Conservation (phyloP, 2,329 filamentous ascomycete genomes). For the Cordyceps javanica region DNA sequence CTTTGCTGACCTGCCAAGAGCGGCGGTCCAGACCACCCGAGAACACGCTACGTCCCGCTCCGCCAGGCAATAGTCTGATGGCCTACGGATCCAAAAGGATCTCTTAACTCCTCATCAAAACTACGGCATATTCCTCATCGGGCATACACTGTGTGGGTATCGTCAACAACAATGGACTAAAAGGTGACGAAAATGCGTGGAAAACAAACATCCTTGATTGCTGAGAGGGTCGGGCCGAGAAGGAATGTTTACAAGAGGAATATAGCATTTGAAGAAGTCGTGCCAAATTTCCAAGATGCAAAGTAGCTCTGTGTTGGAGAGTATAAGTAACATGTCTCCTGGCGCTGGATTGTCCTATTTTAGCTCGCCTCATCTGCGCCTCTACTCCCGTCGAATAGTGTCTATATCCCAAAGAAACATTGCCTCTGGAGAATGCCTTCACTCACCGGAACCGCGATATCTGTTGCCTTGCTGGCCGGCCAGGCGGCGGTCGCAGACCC, state of each 20-base stretch:
- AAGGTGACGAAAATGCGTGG: no score
- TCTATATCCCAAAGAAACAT: conserved; percentile 22
- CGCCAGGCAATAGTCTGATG: neutral
- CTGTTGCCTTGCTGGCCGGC: conserved; percentile 33
- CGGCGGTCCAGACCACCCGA: neutral
- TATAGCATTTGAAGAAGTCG: no score
- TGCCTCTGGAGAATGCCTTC: conserved; percentile 47
- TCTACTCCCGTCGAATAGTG: neutral
- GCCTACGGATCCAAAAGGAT: no score
- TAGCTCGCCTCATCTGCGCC: neutral
- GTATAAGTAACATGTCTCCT: neutral
- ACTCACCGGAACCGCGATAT: conserved; percentile 40
- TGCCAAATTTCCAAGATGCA: no score
- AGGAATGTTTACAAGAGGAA: no score
- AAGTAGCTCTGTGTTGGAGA: no score
- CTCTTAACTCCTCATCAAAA: no score
- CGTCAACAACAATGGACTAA: no score
- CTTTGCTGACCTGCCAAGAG: neutral
- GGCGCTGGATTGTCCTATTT: neutral
- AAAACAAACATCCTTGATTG: no score
- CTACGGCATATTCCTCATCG: no score
- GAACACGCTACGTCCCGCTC: neutral
- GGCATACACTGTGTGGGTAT: no score
- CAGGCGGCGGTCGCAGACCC: neutral
- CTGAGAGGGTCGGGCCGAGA: no score